These are phyloP conservation scores for Paulownia fortunei DNA, from an alignment of 257 asterid species.

Conservation along the genomic window DNA sequence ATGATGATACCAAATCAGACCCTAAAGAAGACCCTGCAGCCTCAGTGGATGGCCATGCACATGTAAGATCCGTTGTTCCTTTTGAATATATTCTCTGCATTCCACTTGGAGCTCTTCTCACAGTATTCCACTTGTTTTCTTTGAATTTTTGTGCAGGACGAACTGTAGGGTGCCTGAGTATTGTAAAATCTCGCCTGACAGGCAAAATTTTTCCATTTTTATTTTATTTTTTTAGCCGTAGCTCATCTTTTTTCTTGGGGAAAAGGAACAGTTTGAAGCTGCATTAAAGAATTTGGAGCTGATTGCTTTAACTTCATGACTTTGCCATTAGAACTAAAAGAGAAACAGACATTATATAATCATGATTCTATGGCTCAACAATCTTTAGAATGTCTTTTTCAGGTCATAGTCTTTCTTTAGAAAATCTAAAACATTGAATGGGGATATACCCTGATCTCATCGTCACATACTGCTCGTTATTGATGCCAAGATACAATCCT, in stretches of 20 bases:
- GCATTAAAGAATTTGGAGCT: conserved; percentile 31
- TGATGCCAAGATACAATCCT: no score
- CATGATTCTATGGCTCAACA: neutral
- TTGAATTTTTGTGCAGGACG: conserved; percentile 56
- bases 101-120: neutral
- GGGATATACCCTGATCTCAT: no score
- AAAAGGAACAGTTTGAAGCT: conserved; percentile 38
- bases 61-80: conserved; percentile 45
- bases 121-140: neutral
- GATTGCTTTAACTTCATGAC: conserved; percentile 34
- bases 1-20: conserved; percentile 47
- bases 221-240: conserved; percentile 31
- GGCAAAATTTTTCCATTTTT: neutral
- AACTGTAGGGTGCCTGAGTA: conserved; percentile 45
- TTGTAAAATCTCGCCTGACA: conserved; percentile 3
- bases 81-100: neutral
- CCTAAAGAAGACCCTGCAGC: conserved; percentile 36
- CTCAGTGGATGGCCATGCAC: conserved; percentile 41
- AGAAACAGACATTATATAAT: neutral
- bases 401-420: no score
- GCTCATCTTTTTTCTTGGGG: conserved; percentile 24
- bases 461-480: no score
- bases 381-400: neutral
- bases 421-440: no score
- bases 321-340: conserved; percentile 23